Conservation (phyloP, 2,329 filamentous ascomycete species). For the Mollisia scopiformis region DNA sequence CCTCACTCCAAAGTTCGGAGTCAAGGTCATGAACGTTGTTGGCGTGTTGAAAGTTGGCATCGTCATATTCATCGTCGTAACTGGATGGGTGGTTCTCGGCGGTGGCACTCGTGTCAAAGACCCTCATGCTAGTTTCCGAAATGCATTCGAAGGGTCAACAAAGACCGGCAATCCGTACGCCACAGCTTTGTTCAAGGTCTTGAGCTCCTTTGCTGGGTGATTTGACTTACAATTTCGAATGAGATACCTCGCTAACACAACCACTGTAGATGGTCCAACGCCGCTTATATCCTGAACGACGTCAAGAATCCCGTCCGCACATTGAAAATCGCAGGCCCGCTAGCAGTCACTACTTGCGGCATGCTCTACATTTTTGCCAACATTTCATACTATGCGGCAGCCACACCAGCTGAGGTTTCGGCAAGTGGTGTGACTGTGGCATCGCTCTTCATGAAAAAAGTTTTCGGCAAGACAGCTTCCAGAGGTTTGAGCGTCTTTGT, state of each 20-base stretch:
- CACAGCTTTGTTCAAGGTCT: constrained; percentile 59
- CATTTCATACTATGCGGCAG: constrained; percentile 61
- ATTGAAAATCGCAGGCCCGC: constrained; percentile 51
- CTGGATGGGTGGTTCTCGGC: constrained; percentile 64
- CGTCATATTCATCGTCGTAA: constrained; percentile 50
- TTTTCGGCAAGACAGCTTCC: constrained; percentile 54
- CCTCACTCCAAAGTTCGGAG: too few relatives aligned
- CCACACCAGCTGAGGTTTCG: constrained; percentile 53
- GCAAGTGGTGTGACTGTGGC: constrained; percentile 44
- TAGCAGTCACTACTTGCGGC: constrained; percentile 53
- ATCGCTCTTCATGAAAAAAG: constrained; percentile 51
- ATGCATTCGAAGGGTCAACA: constrained; percentile 54
- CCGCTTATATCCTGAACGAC: constrained; percentile 64
- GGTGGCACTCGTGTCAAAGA: constrained; percentile 53
- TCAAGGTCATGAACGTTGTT: background rate
- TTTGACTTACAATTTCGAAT: too few relatives aligned
- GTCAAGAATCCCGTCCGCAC: constrained; percentile 61
- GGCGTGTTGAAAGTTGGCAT: background rate
- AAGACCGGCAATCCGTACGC: constrained; percentile 50
- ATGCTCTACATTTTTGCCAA: constrained; percentile 61
- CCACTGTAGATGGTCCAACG: too few relatives aligned
- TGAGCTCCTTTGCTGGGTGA: constrained; percentile 62
- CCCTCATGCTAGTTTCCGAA: constrained; percentile 55
- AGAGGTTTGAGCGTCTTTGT: constrained; percentile 49
- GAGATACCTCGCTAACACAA: too few relatives aligned